Base-by-base conservation (phyloP, 2,329 filamentous ascomycete species). In the Stagonosporopsis vannaccii region DNA sequence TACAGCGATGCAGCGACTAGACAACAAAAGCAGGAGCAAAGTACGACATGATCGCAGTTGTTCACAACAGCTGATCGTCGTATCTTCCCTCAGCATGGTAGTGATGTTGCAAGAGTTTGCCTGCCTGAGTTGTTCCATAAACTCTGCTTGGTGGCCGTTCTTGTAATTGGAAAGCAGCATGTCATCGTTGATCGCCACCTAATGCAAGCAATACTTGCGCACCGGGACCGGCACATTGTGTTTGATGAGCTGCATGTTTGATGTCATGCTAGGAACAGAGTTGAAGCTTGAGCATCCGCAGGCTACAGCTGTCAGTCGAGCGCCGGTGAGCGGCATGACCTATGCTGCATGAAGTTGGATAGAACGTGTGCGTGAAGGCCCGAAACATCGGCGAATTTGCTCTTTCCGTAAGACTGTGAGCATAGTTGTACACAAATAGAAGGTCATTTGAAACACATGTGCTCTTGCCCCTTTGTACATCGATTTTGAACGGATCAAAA, bases 301-400 rank as follows among this genome's bases (percentile, higher is more conserved):
- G 36, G 33, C 39, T 40, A 41, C 41, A 41, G 40, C 45, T 56
- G 46, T 55, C 45, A 48, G 26, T 22, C 12, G 23, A 19, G 25
- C 2, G n/a, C 30, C 22, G 13, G 22, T 22, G 30, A 49, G 35
- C 52, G 45, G 26, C 33, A 45, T 22, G 33, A 36, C 40, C 26
- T 23, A 28, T 8, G 40, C 17, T 19, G 41, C 40, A 41, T 36
- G 22, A 41, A 45, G 15, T 26, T 32, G 32, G 28, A 20, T 28
- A 42, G 20, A 25, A 55, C 33, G 33, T 13, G 23, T 45, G 40
- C 51, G 50, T n/a, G 45, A 12, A 39, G 40, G 51, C 25, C 45
- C 33, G 33, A 40, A 8, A 17, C 35, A 22, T 41, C 45, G 45
- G 51, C 25, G 51, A 39, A 48, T 19, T 25, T 43, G 32, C 44